Conservation (phyloP, 192 early-diverging fungal genomes). For the Haplosporangium gracile region DNA sequence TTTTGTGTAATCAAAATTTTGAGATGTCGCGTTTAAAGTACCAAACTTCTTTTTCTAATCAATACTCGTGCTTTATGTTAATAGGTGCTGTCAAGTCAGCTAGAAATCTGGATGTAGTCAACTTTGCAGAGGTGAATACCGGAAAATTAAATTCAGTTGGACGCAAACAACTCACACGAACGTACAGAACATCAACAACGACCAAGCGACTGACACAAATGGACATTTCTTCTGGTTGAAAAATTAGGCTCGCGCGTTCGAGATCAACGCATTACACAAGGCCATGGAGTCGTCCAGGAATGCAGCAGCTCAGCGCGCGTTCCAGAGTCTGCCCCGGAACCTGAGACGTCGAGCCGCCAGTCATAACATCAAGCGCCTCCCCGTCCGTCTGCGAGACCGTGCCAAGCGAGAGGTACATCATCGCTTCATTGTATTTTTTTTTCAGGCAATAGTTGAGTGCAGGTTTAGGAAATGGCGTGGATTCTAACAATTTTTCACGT, state of each 20-base stretch:
- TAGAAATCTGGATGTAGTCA: conserved; percentile 66
- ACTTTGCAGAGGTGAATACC: conserved; percentile 67
- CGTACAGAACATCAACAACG: not conserved
- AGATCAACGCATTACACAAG: conserved; percentile 88
- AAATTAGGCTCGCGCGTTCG: conserved; percentile 80
- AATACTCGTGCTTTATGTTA: not conserved
- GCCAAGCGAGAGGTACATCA: conserved; percentile 76
- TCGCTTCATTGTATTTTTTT: not conserved
- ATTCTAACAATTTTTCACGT: not conserved
- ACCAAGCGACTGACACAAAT: not conserved
- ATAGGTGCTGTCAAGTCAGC: conserved; percentile 29
- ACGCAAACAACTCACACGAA: not conserved
- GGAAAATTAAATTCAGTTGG: not conserved
- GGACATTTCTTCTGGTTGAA: not conserved
- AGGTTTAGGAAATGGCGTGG: not conserved
- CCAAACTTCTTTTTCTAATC: not conserved
- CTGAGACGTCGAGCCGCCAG: conserved; percentile 94
- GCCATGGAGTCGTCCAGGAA: conserved; percentile 77
- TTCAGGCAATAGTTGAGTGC: not conserved
- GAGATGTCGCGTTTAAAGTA: not conserved
- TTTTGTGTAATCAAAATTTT: too few species aligned
- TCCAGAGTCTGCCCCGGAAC: conserved; percentile 92
- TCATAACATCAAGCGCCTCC: conserved; percentile 95
- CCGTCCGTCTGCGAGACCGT: conserved; percentile 80
- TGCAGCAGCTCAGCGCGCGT: conserved; percentile 64